Percentiles rank a stretch among this genome's conserved stretches.
phyloP scores from a whole-genome alignment of 1,139 yeast species.

The Debaryomyces robertsiae region DNA sequence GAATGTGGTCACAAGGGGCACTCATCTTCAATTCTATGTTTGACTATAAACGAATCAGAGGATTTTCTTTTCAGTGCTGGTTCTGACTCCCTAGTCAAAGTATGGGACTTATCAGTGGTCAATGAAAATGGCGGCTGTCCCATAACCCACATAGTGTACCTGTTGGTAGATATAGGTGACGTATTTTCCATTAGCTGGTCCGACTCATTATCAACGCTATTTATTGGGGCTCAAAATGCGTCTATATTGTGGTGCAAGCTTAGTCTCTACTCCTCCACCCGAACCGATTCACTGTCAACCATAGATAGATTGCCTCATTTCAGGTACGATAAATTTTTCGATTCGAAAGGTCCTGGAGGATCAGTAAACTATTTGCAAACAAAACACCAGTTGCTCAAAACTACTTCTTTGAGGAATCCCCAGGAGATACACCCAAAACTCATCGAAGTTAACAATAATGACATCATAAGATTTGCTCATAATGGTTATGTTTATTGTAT shows the following conservation, averaged over 20 bases:
- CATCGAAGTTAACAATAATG: slow-evolving; percentile 68
- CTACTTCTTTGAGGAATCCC: slow-evolving; percentile 17
- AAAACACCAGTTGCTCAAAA: slow-evolving; percentile 31
- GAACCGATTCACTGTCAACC: slow-evolving; percentile 15
- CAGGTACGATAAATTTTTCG: slow-evolving; percentile 85
- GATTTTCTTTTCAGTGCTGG: slow-evolving; percentile 78
- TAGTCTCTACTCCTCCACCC: slow-evolving; percentile 15
- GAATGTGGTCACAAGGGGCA: slow-evolving; percentile 51
- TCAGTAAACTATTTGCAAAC: slow-evolving; percentile 38
- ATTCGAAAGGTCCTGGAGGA: slow-evolving; percentile 87
- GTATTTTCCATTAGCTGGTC: slow-evolving; percentile 83
- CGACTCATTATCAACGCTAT: slow-evolving; percentile 58
- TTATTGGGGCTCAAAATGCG: slow-evolving; percentile 92
- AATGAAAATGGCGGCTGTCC: slow-evolving; percentile 17
- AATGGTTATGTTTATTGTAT: slow-evolving; percentile 85
- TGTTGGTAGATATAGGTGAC: slow-evolving; percentile 88
- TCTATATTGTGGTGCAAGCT: slow-evolving; percentile 71
- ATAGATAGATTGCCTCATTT: slow-evolving; percentile 66
- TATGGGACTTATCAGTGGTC: slow-evolving; percentile 61
- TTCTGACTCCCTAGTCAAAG: slow-evolving; percentile 83
- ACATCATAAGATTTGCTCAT: slow-evolving; percentile 81
- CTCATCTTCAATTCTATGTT: slow-evolving; percentile 71
- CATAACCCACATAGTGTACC: slow-evolving; percentile 67
- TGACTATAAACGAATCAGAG: slow-evolving; percentile 61
- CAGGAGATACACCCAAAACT: slow-evolving; percentile 29